Conservation (phyloP, 2,329 filamentous ascomycete species). For the Verticillium nubilum region DNA sequence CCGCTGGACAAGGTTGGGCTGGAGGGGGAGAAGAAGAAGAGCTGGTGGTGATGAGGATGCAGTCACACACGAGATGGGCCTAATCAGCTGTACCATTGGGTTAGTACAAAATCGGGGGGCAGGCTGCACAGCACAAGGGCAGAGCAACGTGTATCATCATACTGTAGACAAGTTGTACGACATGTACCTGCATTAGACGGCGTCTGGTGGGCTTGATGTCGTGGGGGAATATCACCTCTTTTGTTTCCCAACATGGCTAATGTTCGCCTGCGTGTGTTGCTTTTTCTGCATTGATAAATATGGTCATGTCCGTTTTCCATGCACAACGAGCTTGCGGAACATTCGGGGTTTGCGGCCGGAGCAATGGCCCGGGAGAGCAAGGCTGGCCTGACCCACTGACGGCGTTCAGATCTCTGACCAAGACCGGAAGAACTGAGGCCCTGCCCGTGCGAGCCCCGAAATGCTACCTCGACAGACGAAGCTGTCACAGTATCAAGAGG, state of each 20-base stretch:
- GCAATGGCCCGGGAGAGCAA: neutral
- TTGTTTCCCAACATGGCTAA: neutral
- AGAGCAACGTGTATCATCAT: neutral
- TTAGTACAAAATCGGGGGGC: neutral
- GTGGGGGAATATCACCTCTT: neutral
- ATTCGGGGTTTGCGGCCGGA: neutral
- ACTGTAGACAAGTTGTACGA: constrained; percentile 2
- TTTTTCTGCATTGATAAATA: neutral
- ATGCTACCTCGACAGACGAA: neutral
- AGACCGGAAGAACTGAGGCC: neutral
- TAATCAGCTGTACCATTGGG: neutral
- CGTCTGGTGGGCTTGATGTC: constrained; percentile 9
- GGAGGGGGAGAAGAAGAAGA: constrained; percentile 34
- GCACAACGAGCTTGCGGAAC: neutral
- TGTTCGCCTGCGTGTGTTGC: neutral
- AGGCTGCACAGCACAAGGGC: neutral
- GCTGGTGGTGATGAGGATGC: constrained; percentile 29
- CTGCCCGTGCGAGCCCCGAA: neutral
- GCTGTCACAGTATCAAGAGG: neutral
- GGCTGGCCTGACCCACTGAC: neutral
- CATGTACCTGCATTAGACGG: constrained; percentile 12
- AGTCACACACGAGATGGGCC: neutral
- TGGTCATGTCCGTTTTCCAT: neutral
- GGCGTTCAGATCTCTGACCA: neutral
- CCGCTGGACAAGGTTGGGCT: constrained; percentile 44